Conservation (phyloP, 352 stramenopile genomes). For the Phytophthora citrophthora region DNA sequence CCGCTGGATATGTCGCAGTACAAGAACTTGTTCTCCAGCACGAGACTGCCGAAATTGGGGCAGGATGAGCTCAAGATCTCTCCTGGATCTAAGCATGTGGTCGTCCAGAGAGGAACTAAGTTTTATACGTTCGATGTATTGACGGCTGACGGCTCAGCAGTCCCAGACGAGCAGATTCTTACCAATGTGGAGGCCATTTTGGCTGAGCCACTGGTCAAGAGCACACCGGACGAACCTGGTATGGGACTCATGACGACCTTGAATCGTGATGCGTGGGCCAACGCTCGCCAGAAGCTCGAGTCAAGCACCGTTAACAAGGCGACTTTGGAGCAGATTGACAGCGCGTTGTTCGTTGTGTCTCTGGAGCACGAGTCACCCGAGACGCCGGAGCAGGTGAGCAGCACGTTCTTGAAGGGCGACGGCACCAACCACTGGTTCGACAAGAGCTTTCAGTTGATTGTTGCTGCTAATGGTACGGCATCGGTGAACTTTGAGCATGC, state of each 20-base stretch:
- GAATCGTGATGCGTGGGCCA: constrained; percentile 85
- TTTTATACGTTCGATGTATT: constrained; percentile 91
- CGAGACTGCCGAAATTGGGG: constrained; percentile 64
- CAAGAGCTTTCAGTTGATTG: constrained; percentile 92
- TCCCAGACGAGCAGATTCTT: constrained; percentile 84
- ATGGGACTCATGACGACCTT: constrained; percentile 85
- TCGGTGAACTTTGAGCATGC: constrained; percentile 93
- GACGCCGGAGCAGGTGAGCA: constrained; percentile 63
- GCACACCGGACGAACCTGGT: constrained; percentile 44
- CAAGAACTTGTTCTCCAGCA: constrained; percentile 89
- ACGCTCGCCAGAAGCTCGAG: constrained; percentile 65
- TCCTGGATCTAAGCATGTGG: constrained; percentile 72
- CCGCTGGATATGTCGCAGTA: constrained; percentile 94
- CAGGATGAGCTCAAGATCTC: constrained; percentile 79
- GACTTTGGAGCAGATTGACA: constrained; percentile 84
- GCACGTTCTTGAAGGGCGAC: constrained; percentile 84
- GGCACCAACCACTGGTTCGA: constrained; percentile 92
- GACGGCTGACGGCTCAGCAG: constrained; percentile 54
- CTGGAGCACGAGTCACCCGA: constrained; percentile 76
- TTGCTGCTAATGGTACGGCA: constrained; percentile 79
- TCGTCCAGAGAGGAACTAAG: constrained; percentile 86
- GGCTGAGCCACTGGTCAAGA: constrained; percentile 53
- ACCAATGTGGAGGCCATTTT: constrained; percentile 87
- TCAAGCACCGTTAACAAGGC: constrained; percentile 65
- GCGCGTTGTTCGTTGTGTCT: constrained; percentile 84